These are phyloP conservation scores for Serendipita sp. DNA, from an alignment of 1,284 basidiomycete species.

Conservation along the genomic window DNA sequence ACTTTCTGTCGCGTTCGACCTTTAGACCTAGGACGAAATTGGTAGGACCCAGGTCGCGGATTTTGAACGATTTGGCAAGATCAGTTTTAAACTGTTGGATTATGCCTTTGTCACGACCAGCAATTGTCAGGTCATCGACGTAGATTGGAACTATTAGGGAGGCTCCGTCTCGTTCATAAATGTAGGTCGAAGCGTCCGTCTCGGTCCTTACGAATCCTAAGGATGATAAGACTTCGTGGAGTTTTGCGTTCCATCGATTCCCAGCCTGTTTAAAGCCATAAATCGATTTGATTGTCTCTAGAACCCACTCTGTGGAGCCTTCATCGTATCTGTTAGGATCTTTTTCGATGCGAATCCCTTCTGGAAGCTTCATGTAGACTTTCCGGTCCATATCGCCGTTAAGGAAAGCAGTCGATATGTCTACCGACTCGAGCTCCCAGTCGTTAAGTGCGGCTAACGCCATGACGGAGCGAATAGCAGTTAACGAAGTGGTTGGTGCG, in stretches of 20 bases:
- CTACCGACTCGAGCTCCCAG: constrained; percentile 18
- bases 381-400: constrained; percentile 12
- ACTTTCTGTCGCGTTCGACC: constrained; percentile 15
- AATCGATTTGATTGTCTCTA: constrained; percentile 16
- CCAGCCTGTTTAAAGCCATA: constrained; percentile 24
- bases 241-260: constrained; percentile 19
- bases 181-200: background rate
- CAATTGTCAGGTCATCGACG: constrained; percentile 22
- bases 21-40: constrained; percentile 20
- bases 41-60: constrained; percentile 20
- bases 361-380: constrained; percentile 10
- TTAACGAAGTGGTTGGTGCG: constrained; percentile 25
- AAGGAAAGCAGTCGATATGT: constrained; percentile 18
- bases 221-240: constrained; percentile 13
- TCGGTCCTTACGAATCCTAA: background rate
- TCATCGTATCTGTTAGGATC: background rate
- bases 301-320: background rate
- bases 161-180: background rate
- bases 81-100: constrained; percentile 12
- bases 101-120: constrained; percentile 9
- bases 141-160: constrained; percentile 19
- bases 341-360: background rate
- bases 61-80: constrained; percentile 18
- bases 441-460: constrained; percentile 17
- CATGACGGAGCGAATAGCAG: constrained; percentile 24